Base-by-base conservation (phyloP, 1,139 yeast species). In the Pichia sp. region DNA sequence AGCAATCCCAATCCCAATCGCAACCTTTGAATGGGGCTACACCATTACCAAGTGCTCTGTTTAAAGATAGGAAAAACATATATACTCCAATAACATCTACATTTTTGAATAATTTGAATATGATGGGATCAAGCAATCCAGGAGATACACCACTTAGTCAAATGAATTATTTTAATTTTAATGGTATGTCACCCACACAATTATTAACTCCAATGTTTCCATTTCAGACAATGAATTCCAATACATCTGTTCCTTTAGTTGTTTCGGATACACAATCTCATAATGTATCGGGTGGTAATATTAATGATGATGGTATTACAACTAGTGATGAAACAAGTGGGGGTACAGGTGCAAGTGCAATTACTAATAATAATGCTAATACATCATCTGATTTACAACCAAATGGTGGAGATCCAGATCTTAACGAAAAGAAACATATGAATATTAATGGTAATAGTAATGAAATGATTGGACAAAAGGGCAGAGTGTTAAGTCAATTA, bases 161-260 rank as follows among this genome's bases (percentile, higher is more conserved):
- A 27, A 53, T 53, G 42, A 54, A 52, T 19, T 47, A 48, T 32
- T 53, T 56, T 34, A 49, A 54, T 14, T 48, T 55, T 9, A 55
- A 53, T 28, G 57, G 53, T 27, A 50, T 55, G 48, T 57, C 62
- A 2, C 61, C 61, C 6, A 46, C 56, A 6, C 60, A 56, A 38
- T 38, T 54, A 23, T 41, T 55, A 13, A 40, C 44, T 5, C 43
- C 46, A 6, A 18, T 35, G 6, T 33, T 40, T 19, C 39, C 37
- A 20, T 54, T 52, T n/a, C 53, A 55, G 35, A 48, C 52, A 35
- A 11, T 31, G 6, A 23, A 36, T 6, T 15, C 32, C 5, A 20
- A 14, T 19, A 5, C 16, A n/a, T 6, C 15, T 14, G 16, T 13
- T 7, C n/a, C n/a, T n/a, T n/a, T n/a, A n/a, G n/a, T n/a, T n/a